Percentiles rank a stretch among this genome's conserved stretches.
Evolutionary conservation across 1,284 basidiomycete species (phyloP).

Genomic region (Filobasidium uniguttulatum): DNA sequence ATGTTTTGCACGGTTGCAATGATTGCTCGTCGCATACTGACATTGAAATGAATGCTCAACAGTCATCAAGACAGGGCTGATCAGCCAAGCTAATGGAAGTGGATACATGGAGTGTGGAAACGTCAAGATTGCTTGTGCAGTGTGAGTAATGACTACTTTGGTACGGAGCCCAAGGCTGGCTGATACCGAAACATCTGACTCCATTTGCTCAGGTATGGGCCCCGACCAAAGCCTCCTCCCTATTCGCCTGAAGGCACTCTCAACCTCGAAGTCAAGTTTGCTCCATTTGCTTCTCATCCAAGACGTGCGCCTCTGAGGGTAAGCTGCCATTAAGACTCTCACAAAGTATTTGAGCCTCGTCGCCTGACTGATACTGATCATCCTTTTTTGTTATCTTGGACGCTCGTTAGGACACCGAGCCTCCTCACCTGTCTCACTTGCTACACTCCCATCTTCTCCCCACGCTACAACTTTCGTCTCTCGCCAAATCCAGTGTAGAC

Average conservation of each 20-base stretch:
- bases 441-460: slow-evolving; percentile 78
- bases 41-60: too few relatives aligned
- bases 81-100: slow-evolving; percentile 85
- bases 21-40: slow-evolving; percentile 1
- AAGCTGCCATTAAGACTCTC: slow-evolving; percentile 26
- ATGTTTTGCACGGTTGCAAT: slow-evolving; percentile 27
- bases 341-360: not conserved
- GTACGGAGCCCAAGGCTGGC: not conserved
- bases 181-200: not conserved
- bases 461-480: slow-evolving; percentile 65
- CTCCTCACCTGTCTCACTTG: slow-evolving; percentile 62
- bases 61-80: slow-evolving; percentile 81
- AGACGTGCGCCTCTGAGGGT: slow-evolving; percentile 76
- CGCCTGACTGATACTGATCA: not conserved
- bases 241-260: slow-evolving; percentile 77
- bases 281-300: slow-evolving; percentile 71
- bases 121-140: slow-evolving; percentile 87
- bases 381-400: not conserved
- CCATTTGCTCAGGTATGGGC: slow-evolving; percentile 59
- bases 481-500: slow-evolving; percentile 90
- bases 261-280: slow-evolving; percentile 92
- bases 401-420: slow-evolving; percentile 76
- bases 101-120: slow-evolving; percentile 79
- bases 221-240: slow-evolving; percentile 48
- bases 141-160: slow-evolving; percentile 44